These are phyloP conservation scores for Petunia secreta DNA, from an alignment of 257 asterid genomes.

Conservation along the genomic window DNA sequence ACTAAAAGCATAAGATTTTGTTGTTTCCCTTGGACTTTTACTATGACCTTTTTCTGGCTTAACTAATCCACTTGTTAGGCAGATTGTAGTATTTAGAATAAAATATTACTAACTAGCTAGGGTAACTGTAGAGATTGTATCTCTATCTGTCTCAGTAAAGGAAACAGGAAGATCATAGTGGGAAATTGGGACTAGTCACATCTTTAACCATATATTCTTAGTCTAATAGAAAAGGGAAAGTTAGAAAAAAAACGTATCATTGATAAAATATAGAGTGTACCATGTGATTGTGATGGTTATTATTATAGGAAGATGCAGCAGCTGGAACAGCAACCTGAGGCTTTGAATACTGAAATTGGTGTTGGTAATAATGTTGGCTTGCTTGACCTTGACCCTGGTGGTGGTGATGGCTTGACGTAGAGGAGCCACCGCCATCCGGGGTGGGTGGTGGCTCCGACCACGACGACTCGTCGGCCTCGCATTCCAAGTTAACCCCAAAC, in stretches of 20 bases:
- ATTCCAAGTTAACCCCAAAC: conserved; percentile 86
- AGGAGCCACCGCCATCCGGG: neutral
- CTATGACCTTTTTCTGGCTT: conserved; percentile 24
- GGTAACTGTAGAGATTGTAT: conserved; percentile 28
- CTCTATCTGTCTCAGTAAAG: conserved; percentile 53
- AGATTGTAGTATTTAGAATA: conserved; percentile 24
- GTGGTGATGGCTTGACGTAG: conserved; percentile 43
- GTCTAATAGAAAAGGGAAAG: neutral
- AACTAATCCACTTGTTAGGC: conserved; percentile 43
- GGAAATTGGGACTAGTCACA: conserved; percentile 69
- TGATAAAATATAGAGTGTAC: conserved; percentile 45
- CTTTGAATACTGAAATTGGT: conserved; percentile 29
- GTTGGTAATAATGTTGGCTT: conserved; percentile 40
- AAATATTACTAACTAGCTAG: neutral
- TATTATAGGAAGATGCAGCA: conserved; percentile 17
- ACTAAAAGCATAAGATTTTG: conserved; percentile 11
- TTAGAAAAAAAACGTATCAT: neutral
- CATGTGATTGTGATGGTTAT: conserved; percentile 58
- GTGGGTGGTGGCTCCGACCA: conserved; percentile 47
- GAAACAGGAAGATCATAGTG: conserved; percentile 76
- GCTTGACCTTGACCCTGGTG: conserved; percentile 43
- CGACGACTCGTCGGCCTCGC: conserved; percentile 50
- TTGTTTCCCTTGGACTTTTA: conserved; percentile 7
- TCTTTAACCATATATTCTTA: conserved; percentile 35
- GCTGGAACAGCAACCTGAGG: conserved; percentile 14